A percentile compares a stretch with the other conserved stretches of the same genome.
Conservation (phyloP, 2,329 filamentous ascomycete genomes). For the Ophiostoma sp. region DNA sequence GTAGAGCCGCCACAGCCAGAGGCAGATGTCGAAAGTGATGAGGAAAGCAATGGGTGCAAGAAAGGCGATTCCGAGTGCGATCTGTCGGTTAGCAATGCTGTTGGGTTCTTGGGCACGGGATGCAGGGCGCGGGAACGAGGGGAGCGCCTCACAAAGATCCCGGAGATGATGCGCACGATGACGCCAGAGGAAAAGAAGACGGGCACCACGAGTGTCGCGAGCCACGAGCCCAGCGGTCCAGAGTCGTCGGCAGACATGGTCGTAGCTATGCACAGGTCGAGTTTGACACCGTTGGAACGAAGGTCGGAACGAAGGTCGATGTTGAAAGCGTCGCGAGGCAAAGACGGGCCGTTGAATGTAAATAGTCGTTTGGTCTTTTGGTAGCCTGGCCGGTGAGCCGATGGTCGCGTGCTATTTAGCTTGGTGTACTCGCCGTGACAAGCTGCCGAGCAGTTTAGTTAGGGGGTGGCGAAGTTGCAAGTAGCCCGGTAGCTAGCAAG, state of each 20-base stretch:
- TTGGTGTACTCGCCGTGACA: not conserved
- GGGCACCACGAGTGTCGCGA: constrained; percentile 19
- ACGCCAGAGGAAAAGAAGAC: constrained; percentile 24
- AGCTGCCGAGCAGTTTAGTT: not conserved
- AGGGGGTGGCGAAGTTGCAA: not conserved
- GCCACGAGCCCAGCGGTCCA: constrained; percentile 22
- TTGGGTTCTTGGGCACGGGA: too few relatives aligned
- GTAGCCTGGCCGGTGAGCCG: not conserved
- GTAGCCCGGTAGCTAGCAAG: not conserved
- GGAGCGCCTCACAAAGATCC: constrained; percentile 25
- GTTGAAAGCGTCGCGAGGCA: not conserved
- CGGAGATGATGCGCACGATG: constrained; percentile 25
- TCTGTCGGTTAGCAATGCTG: constrained; percentile 30
- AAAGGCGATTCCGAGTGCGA: constrained; percentile 43
- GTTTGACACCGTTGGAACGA: too few relatives aligned
- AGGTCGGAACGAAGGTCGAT: too few relatives aligned
- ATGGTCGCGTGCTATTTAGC: not conserved
- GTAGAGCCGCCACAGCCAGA: constrained; percentile 49
- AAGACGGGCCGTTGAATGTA: not conserved
- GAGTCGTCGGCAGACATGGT: not conserved
- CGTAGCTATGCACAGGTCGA: too few relatives aligned
- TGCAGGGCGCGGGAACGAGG: too few relatives aligned
- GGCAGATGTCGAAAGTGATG: constrained; percentile 45
- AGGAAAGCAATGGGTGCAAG: constrained; percentile 44
- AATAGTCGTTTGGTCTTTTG: not conserved